Base-by-base conservation (phyloP, 192 early-diverging fungal genomes). In the Coemansia brasiliensis region DNA sequence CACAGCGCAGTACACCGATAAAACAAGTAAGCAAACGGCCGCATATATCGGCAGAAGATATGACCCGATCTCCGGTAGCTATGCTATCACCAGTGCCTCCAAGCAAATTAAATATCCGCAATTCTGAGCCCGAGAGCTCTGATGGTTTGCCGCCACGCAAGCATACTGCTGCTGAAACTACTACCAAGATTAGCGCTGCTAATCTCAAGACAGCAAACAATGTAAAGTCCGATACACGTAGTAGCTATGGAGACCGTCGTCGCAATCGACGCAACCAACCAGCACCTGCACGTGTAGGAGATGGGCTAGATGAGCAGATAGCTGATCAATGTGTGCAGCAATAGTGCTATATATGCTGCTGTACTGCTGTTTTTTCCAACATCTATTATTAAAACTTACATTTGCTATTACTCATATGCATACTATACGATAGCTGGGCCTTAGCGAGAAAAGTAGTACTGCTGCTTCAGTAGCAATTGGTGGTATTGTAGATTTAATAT, bases 291-390 rank as follows among this genome's bases (percentile, higher is more conserved):
- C 68, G 8, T 18, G 37, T 18, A 8, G 40, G 25, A 24, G 69
- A 57, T 20, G 61, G 53, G n/a, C 69, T 65, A 40, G 69, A 68
- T 13, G 69, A 70, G 37, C 75, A 79, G 38, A 54, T 69, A 10
- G 65, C 69, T 3, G 75, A 79, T 50, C 75, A 79, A 50, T 79
- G 75, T 18, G 69, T 68, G 10, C 75, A 79, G 52, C 75, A 79
- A 41, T 79, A 59, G 49, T 42, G n/a, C n/a, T n/a, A n/a, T n/a
- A n/a, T n/a, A n/a, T n/a, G n/a, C n/a, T n/a, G n/a, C n/a, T n/a
- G n/a, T n/a, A n/a, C n/a, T n/a, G n/a, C n/a, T n/a, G n/a, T n/a
- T n/a, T n/a, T n/a, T n/a, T n/a, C n/a, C n/a, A n/a, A 4, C 4
- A 5, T n/a, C 8, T 24, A 15, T 38, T 54, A 20, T 32, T 22